Conservation (phyloP, 177 flowering plant species). For the Telopea speciosissima region DNA sequence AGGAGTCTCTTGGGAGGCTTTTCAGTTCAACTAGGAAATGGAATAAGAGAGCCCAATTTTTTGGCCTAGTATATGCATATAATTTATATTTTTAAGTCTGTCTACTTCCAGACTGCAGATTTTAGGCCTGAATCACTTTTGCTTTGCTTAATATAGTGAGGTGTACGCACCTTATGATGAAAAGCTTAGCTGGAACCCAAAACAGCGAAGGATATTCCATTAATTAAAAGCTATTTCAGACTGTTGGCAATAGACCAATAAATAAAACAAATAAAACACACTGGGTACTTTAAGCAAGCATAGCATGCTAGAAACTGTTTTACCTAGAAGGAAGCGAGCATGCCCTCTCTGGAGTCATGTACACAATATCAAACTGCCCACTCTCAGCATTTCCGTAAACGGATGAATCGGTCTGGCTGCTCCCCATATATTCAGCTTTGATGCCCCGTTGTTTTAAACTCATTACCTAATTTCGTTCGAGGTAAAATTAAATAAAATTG, state of each 20-base stretch:
- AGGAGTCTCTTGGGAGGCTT: too few species aligned
- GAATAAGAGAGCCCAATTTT: too few species aligned
- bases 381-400: conserved; percentile 38
- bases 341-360: conserved; percentile 64
- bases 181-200: too few species aligned
- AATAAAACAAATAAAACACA: not conserved
- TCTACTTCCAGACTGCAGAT: too few species aligned
- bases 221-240: too few species aligned
- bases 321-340: conserved; percentile 37
- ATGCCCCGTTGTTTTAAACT: conserved; percentile 50
- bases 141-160: too few species aligned
- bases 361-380: conserved; percentile 43
- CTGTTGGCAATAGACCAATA: not conserved
- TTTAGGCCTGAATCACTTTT: too few species aligned
- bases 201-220: too few species aligned
- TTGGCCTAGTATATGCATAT: too few species aligned
- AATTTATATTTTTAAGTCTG: too few species aligned
- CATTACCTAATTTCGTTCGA: conserved; percentile 41
- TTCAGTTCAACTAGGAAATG: too few species aligned
- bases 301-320: not conserved
- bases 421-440: conserved; percentile 49
- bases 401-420: conserved; percentile 36
- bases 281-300: not conserved
- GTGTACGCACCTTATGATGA: too few species aligned
- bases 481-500: not conserved